Conservation (phyloP, 768 basidiomycete species). For the Gymnopilus junonius region DNA sequence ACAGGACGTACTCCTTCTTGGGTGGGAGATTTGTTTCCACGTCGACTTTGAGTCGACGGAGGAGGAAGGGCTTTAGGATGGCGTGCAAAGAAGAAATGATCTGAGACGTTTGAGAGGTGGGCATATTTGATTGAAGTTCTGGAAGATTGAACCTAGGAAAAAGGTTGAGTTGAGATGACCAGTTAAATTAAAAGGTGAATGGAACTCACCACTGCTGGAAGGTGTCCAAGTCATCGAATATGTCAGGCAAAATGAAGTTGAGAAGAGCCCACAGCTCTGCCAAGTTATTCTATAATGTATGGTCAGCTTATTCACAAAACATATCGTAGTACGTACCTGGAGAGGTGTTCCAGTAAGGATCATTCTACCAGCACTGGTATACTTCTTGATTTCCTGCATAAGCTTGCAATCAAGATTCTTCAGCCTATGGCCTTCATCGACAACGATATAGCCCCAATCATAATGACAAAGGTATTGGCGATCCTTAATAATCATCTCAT, state of each 20-base stretch:
- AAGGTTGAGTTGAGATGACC: not conserved
- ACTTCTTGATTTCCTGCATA: slow-evolving; percentile 89
- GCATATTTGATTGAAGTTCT: slow-evolving; percentile 58
- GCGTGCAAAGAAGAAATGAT: slow-evolving; percentile 83
- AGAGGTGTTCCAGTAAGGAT: slow-evolving; percentile 96
- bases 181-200: not conserved
- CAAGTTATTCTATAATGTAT: slow-evolving; percentile 87
- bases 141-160: slow-evolving; percentile 73
- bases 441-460: slow-evolving; percentile 91
- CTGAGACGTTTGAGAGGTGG: slow-evolving; percentile 59
- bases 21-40: slow-evolving; percentile 82
- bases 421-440: slow-evolving; percentile 93
- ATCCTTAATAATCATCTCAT: slow-evolving; percentile 91
- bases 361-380: slow-evolving; percentile 83
- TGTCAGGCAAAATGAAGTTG: slow-evolving; percentile 94
- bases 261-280: slow-evolving; percentile 94
- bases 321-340: slow-evolving; percentile 60
- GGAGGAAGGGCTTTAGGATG: slow-evolving; percentile 94
- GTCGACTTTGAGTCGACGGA: slow-evolving; percentile 90
- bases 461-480: slow-evolving; percentile 63
- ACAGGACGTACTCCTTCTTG: slow-evolving; percentile 94
- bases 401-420: slow-evolving; percentile 95
- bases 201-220: slow-evolving; percentile 83
- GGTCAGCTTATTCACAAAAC: slow-evolving; percentile 4
- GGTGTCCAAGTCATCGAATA: slow-evolving; percentile 86